These are phyloP conservation scores for Rhizopogon salebrosus DNA, from an alignment of 768 basidiomycete species.

Conservation along the genomic window DNA sequence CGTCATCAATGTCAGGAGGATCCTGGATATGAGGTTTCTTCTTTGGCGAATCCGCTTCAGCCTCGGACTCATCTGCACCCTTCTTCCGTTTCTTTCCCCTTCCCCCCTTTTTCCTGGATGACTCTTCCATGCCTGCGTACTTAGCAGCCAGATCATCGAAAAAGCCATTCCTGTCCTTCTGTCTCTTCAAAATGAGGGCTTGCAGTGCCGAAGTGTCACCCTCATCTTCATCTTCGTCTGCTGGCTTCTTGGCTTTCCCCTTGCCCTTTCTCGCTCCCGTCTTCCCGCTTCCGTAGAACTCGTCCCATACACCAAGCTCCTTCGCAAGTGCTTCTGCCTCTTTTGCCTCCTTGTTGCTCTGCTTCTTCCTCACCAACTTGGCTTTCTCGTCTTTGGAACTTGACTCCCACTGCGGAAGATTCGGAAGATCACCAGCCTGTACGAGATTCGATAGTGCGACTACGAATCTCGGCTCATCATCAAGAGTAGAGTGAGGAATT, in stretches of 20 bases:
- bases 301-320: conserved; percentile 91
- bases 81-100: conserved; percentile 53
- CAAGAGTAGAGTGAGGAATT: conserved; percentile 79
- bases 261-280: conserved; percentile 52
- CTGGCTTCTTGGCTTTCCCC: conserved; percentile 39
- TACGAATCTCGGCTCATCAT: conserved; percentile 86
- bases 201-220: conserved; percentile 69
- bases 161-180: conserved; percentile 65
- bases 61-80: conserved; percentile 30
- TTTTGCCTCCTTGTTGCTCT: conserved; percentile 69
- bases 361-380: conserved; percentile 65
- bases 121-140: conserved; percentile 47
- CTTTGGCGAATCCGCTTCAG: conserved; percentile 35
- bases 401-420: conserved; percentile 58
- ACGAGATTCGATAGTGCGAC: conserved; percentile 64
- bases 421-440: conserved; percentile 48
- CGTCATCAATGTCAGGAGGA: conserved; percentile 60
- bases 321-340: conserved; percentile 84
- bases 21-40: conserved; percentile 44
- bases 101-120: conserved; percentile 32
- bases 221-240: conserved; percentile 35
- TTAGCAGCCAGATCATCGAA: conserved; percentile 73
- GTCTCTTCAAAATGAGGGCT: conserved; percentile 76
- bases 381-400: conserved; percentile 78
- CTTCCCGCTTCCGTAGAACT: conserved; percentile 81